Conservation (phyloP, 2,329 filamentous ascomycete genomes). For the Xylaria sp. region DNA sequence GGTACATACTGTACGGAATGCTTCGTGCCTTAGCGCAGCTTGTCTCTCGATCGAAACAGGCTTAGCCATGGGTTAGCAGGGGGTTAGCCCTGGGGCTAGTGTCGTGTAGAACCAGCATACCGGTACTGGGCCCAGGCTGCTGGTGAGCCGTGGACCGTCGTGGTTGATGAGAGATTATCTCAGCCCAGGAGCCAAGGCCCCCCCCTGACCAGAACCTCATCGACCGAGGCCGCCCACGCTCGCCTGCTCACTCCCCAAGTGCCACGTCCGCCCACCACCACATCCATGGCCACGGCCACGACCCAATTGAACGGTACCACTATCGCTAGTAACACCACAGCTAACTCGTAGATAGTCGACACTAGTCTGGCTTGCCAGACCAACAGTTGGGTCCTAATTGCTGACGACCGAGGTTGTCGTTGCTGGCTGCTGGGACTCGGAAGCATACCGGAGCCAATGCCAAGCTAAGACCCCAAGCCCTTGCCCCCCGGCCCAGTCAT, state of each 20-base stretch:
- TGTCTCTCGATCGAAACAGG: not conserved
- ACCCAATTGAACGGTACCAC: too few relatives aligned
- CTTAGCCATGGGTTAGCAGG: not conserved
- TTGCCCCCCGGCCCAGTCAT: slow-evolving; percentile 1
- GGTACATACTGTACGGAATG: not conserved
- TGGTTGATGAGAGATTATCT: not conserved
- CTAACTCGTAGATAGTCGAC: not conserved
- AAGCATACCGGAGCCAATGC: slow-evolving; percentile 1
- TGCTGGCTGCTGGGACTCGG: not conserved
- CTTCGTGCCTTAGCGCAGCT: not conserved
- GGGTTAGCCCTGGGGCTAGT: not conserved
- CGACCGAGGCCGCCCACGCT: not conserved
- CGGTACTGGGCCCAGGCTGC: not conserved
- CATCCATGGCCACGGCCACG: too few relatives aligned
- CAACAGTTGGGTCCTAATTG: not conserved
- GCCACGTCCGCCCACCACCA: too few relatives aligned
- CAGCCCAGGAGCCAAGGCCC: not conserved
- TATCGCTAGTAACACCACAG: not conserved
- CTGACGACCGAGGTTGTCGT: not conserved
- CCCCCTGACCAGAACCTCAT: too few relatives aligned
- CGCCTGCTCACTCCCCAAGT: not conserved
- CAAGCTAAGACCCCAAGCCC: not conserved
- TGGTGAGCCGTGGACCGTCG: not conserved
- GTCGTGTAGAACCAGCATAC: not conserved
- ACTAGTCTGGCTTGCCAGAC: not conserved